These are phyloP conservation scores for Scleroderma bovista DNA, from an alignment of 768 basidiomycete genomes.

Conservation along the genomic window DNA sequence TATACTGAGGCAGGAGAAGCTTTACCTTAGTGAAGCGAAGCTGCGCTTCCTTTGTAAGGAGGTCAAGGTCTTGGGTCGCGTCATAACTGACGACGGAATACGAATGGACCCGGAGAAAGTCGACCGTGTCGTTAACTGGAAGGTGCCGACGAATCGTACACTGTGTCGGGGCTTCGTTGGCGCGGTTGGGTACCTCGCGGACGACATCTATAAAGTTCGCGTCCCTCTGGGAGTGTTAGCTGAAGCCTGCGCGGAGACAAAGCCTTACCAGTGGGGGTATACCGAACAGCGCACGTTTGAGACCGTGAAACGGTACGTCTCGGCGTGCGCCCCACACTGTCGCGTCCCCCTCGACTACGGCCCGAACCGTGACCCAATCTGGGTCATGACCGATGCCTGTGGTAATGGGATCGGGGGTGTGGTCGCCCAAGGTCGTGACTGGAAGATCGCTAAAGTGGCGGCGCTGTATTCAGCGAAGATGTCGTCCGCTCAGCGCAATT, in stretches of 20 bases:
- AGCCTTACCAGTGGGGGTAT: background rate
- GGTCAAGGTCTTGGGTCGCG: slow-evolving; percentile 31
- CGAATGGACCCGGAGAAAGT: slow-evolving; percentile 42
- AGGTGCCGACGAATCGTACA: background rate
- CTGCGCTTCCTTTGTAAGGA: slow-evolving; percentile 25
- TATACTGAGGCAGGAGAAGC: slow-evolving; percentile 25
- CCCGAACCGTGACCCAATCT: background rate
- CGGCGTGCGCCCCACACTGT: background rate
- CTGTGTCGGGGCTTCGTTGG: background rate
- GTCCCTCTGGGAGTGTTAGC: background rate
- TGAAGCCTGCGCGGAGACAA: background rate
- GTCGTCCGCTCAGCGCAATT: background rate
- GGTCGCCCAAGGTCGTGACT: background rate
- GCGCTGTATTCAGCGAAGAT: background rate
- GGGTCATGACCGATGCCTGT: slow-evolving; percentile 1
- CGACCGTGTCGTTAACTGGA: slow-evolving; percentile 21
- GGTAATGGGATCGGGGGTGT: background rate
- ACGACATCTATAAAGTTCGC: slow-evolving; percentile 1
- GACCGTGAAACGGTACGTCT: background rate
- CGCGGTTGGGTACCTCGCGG: background rate
- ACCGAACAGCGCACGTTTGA: background rate
- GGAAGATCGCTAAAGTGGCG: background rate
- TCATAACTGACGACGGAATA: slow-evolving; percentile 37
- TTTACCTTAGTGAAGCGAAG: slow-evolving; percentile 34
- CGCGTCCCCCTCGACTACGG: background rate